These are phyloP conservation scores for Trichoderma sp. DNA, from an alignment of 2,329 filamentous ascomycete genomes.

Conservation along the genomic window DNA sequence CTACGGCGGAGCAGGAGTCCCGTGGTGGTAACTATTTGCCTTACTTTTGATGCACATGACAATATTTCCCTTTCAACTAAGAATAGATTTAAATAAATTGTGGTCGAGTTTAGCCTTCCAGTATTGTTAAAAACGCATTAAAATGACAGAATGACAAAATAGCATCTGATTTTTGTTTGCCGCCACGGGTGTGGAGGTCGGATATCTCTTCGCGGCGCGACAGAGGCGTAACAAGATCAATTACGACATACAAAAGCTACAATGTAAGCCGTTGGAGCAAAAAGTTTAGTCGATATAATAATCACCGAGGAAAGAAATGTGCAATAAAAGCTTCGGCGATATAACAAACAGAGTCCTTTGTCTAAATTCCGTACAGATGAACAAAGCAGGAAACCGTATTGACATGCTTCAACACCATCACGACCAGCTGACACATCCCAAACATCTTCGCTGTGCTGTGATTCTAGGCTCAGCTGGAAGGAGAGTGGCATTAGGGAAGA, in stretches of 20 bases:
- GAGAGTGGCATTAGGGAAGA: not conserved
- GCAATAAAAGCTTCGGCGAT: not conserved
- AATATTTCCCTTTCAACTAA: not conserved
- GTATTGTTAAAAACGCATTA: too few relatives aligned
- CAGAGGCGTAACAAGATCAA: not conserved
- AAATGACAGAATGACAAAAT: too few relatives aligned
- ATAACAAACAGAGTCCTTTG: not conserved
- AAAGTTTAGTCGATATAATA: not conserved
- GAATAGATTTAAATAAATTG: not conserved
- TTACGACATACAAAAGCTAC: not conserved
- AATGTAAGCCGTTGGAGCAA: not conserved
- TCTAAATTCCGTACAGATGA: not conserved
- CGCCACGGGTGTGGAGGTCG: too few relatives aligned
- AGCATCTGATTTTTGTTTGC: too few relatives aligned
- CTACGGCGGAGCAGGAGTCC: not conserved
- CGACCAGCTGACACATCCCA: not conserved
- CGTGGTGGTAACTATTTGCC: not conserved
- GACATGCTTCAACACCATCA: not conserved
- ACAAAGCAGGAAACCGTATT: not conserved
- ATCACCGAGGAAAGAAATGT: not conserved
- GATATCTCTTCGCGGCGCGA: not conserved
- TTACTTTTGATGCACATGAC: not conserved
- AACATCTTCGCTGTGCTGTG: not conserved
- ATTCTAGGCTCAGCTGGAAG: not conserved
- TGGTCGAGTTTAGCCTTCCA: too few relatives aligned